Evolutionary conservation across 2,329 filamentous ascomycete genomes (phyloP).

Genomic region (Plectosphaerella plurivora): DNA sequence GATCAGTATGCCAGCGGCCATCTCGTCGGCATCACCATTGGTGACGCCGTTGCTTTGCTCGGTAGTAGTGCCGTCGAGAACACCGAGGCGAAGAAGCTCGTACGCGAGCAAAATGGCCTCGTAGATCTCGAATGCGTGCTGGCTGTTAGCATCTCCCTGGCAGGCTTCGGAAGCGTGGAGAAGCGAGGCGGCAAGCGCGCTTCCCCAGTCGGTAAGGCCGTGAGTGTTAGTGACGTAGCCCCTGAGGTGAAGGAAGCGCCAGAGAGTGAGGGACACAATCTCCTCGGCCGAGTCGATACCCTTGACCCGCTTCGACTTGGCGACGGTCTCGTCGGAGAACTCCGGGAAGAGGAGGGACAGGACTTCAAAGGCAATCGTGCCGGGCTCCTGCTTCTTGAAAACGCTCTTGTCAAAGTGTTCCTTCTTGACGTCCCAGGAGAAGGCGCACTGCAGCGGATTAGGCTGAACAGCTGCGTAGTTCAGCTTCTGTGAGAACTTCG

Average conservation of each 20-base stretch:
- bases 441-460: slow-evolving; percentile 41
- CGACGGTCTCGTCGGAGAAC: slow-evolving; percentile 66
- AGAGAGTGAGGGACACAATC: slow-evolving; percentile 68
- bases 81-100: slow-evolving; percentile 74
- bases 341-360: slow-evolving; percentile 63
- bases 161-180: slow-evolving; percentile 51
- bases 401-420: slow-evolving; percentile 34
- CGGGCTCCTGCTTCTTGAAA: slow-evolving; percentile 19
- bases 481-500: slow-evolving; percentile 62
- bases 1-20: slow-evolving; percentile 72
- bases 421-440: slow-evolving; percentile 71
- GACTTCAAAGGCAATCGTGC: slow-evolving; percentile 55
- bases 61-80: slow-evolving; percentile 66
- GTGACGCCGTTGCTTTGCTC: slow-evolving; percentile 51
- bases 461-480: slow-evolving; percentile 50
- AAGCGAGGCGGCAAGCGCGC: slow-evolving; percentile 68
- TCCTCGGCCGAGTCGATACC: slow-evolving; percentile 65
- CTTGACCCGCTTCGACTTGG: slow-evolving; percentile 51
- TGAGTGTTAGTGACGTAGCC: slow-evolving; percentile 79
- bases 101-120: slow-evolving; percentile 80
- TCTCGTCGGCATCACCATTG: slow-evolving; percentile 65
- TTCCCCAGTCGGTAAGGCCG: slow-evolving; percentile 78
- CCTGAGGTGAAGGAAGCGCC: slow-evolving; percentile 84
- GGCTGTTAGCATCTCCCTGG: slow-evolving; percentile 30
- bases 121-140: slow-evolving; percentile 51